A percentile compares a stretch with the other conserved stretches of the same genome.
phyloP scores from a whole-genome alignment of 768 basidiomycete genomes.

The Calocybe cyanea region DNA sequence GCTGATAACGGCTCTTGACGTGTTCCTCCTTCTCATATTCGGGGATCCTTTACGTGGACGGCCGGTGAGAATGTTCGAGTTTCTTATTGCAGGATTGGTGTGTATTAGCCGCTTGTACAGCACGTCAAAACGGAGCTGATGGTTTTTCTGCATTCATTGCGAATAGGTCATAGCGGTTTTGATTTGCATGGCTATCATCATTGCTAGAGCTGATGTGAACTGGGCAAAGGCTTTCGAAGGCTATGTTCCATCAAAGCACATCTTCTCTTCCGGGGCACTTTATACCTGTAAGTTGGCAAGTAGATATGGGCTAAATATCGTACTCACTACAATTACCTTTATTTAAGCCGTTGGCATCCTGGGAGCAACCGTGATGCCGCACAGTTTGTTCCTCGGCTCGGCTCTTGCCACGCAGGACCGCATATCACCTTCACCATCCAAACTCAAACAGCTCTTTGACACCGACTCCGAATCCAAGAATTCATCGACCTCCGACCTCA shows the following conservation, averaged over 20 bases:
- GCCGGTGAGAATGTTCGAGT: slow-evolving; percentile 68
- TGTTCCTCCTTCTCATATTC: slow-evolving; percentile 65
- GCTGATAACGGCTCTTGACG: slow-evolving; percentile 64
- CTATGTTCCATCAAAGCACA: slow-evolving; percentile 65
- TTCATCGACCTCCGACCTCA: slow-evolving; percentile 7
- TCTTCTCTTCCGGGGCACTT: slow-evolving; percentile 53
- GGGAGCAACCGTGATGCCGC: slow-evolving; percentile 91
- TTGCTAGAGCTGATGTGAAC: slow-evolving; percentile 63
- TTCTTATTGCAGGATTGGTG: slow-evolving; percentile 60
- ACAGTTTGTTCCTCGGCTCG: slow-evolving; percentile 87
- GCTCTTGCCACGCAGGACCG: slow-evolving; percentile 82
- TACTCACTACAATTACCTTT: too few species aligned
- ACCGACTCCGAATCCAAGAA: slow-evolving; percentile 3
- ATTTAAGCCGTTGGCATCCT: slow-evolving; percentile 62
- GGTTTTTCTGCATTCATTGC: slow-evolving; percentile 8
- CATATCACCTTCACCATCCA: slow-evolving; percentile 33
- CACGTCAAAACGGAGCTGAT: not conserved
- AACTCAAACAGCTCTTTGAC: slow-evolving; percentile 17
- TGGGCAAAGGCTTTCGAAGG: slow-evolving; percentile 77
- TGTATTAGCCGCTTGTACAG: slow-evolving; percentile 16
- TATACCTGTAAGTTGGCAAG: slow-evolving; percentile 58
- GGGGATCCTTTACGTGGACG: slow-evolving; percentile 65
- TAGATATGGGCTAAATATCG: too few species aligned
- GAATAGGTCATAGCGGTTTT: slow-evolving; percentile 66
- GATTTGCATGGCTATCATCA: slow-evolving; percentile 73